A percentile compares a stretch with the other conserved stretches of the same genome.
Conservation (phyloP, 805 yeast genomes). For the Candida berthetii region DNA sequence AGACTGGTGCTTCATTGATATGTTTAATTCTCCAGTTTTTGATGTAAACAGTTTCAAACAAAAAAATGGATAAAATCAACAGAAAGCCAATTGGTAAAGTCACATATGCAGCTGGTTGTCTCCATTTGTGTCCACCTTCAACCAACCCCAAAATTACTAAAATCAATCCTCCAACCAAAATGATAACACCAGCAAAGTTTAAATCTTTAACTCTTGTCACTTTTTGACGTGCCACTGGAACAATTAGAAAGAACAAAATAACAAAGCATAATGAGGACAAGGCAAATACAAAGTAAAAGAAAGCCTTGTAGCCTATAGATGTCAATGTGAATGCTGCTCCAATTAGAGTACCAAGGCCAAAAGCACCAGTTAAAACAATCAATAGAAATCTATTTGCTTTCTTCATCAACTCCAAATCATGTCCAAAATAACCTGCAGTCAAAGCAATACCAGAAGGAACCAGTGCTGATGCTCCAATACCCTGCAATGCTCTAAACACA, state of each 20-base stretch:
- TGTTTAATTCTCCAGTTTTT: constrained; percentile 10
- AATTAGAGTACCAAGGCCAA: constrained; percentile 33
- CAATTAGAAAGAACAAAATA: constrained; percentile 22
- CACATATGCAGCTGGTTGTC: constrained; percentile 31
- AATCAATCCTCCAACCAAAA: constrained; percentile 28
- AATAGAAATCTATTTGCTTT: constrained; percentile 21
- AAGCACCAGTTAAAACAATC: constrained; percentile 20
- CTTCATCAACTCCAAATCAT: constrained; percentile 20
- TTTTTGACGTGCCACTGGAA: constrained; percentile 19
- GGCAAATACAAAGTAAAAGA: constrained; percentile 33
- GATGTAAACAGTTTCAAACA: constrained; percentile 24
- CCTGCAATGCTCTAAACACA: constrained; percentile 39
- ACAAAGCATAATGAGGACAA: constrained; percentile 14
- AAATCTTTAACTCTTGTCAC: constrained; percentile 19
- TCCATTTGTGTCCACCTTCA: constrained; percentile 39
- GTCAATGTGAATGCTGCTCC: constrained; percentile 39
- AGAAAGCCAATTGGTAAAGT: constrained; percentile 32
- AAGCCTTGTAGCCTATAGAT: constrained; percentile 31
- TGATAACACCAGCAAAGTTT: constrained; percentile 28
- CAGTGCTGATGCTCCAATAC: constrained; percentile 33
- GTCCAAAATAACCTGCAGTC: constrained; percentile 23
- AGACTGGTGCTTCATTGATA: constrained; percentile 1
- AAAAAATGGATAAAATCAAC: constrained; percentile 18
- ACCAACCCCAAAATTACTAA: constrained; percentile 37
- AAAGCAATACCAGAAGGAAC: constrained; percentile 32